phyloP scores from a whole-genome alignment of 176 grass and related monocot genomes.

The Aegilops longissima region DNA sequence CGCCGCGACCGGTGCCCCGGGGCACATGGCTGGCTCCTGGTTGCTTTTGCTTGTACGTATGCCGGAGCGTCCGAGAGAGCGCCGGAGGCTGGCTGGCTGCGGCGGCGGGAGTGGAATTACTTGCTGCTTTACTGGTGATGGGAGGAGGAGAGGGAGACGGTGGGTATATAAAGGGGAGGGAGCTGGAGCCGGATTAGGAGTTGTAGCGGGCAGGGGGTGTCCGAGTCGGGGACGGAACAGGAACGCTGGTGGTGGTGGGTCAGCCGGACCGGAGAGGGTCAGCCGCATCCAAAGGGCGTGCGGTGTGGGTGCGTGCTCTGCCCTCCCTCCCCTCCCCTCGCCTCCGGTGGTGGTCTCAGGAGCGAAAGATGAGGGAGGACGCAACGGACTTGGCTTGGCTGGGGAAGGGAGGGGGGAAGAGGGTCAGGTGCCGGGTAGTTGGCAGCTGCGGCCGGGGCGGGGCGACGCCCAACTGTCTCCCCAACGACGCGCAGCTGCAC shows the following conservation, averaged over 20 bases:
- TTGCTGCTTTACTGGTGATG: background rate
- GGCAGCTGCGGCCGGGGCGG: background rate
- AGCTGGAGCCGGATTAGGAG: background rate
- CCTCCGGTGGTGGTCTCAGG: too few relatives aligned
- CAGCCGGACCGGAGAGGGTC: background rate
- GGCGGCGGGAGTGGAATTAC: background rate
- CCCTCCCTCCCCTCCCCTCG: too few relatives aligned
- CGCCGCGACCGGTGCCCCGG: constrained; percentile 3
- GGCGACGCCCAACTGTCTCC: constrained; percentile 16
- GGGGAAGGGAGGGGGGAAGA: background rate
- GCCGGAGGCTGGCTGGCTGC: background rate
- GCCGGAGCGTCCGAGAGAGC: background rate
- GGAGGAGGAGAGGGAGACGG: background rate
- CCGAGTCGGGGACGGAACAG: constrained; percentile 24
- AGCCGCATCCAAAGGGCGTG: constrained; percentile 49
- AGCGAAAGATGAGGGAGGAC: background rate
- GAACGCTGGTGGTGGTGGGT: background rate
- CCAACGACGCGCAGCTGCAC: background rate
- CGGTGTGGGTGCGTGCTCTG: background rate
- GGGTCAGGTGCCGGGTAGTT: constrained; percentile 12
- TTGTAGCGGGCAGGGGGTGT: background rate
- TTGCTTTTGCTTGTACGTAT: background rate
- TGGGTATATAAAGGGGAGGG: constrained; percentile 20
- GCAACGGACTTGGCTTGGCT: background rate
- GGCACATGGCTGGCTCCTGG: constrained; percentile 14